Base-by-base conservation (phyloP, 495 filamentous ascomycete genomes). In the Tuber aestivum region DNA sequence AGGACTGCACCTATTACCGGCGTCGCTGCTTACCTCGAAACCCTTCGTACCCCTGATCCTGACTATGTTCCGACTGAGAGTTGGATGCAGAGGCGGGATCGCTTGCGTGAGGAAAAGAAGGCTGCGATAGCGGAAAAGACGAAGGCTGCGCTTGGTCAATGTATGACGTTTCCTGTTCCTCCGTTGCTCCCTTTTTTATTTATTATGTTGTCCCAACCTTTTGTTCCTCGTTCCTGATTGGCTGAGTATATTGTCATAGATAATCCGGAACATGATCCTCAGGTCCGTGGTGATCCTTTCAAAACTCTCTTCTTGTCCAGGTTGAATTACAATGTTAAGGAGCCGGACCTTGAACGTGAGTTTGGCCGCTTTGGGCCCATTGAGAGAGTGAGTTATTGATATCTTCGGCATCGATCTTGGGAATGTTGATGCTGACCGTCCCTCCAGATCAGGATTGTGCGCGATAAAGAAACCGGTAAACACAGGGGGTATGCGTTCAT, bases 401-500 rank as follows among this genome's bases (percentile, higher is more conserved):
- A 42, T 41, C 38, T 70, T 44, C n/a, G 20, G 32, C 37, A 70
- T 74, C 27, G 72, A 45, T 69, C 65, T 44, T 65, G n/a, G 16
- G 18, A 48, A 70, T 75, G 65, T 71, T 76, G 42, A 74, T 72
- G 79, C n/a, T 61, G 83, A 73, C 83, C 72, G 16, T 61, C n/a
- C 75, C 40, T 70, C 20, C 81, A 97, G 94, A 97, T 97, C 83
- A 93, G 95, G 71, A 92, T 97, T 81, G 90, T 98, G 76, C 88
- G 89, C 78, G 87, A 90, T 74, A 87, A 91, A 73, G 91, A 90
- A 73, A 89, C 90, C 73, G 94, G 94, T 83, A 97, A 96, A 85
- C 91, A 95, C 83, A 89, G 90, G 79, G 95, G 95, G 77, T 99
- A 99, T 86, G 95, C 94, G 75, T 99, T 99, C 84, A 91, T 99